Conservation (phyloP, 768 basidiomycete genomes). For the Mrakia blollopis region DNA sequence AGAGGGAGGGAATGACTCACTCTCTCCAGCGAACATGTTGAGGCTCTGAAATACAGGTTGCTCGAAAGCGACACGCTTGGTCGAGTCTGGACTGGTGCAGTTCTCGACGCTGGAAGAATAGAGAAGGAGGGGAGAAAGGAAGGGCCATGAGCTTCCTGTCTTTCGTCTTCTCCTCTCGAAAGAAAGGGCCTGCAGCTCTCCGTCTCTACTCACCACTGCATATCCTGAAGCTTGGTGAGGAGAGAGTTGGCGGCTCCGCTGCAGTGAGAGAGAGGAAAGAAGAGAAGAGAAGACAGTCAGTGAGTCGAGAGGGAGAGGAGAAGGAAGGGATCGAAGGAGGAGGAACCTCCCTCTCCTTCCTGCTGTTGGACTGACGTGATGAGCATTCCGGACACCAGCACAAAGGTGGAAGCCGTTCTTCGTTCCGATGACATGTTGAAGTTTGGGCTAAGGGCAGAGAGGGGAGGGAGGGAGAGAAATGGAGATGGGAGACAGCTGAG, state of each 20-base stretch:
- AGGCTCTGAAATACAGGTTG: conserved; percentile 84
- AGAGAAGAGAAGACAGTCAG: background rate
- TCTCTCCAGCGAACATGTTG: conserved; percentile 41
- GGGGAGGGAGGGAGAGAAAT: background rate
- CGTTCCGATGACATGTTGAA: background rate
- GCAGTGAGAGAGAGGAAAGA: background rate
- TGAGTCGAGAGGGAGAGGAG: background rate
- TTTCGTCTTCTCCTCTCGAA: background rate
- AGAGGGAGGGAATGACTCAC: conserved; percentile 51
- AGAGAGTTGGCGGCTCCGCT: conserved; percentile 58
- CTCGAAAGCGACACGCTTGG: conserved; percentile 69
- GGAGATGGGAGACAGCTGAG: no score
- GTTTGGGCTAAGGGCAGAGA: background rate
- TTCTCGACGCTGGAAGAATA: conserved; percentile 61
- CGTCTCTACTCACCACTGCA: conserved; percentile 64
- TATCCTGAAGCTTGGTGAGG: conserved; percentile 86
- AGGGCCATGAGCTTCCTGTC: background rate
- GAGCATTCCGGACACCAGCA: conserved; percentile 89
- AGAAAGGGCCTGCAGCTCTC: background rate
- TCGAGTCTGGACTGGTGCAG: conserved; percentile 63
- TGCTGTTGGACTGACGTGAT: conserved; percentile 45
- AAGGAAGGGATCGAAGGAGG: background rate
- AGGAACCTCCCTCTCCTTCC: no score
- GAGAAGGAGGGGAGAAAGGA: background rate
- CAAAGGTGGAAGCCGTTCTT: conserved; percentile 39